Percentiles rank a stretch among this genome's conserved stretches.
Evolutionary conservation across 768 basidiomycete genomes (phyloP).

Genomic region (Cyathus striatus): DNA sequence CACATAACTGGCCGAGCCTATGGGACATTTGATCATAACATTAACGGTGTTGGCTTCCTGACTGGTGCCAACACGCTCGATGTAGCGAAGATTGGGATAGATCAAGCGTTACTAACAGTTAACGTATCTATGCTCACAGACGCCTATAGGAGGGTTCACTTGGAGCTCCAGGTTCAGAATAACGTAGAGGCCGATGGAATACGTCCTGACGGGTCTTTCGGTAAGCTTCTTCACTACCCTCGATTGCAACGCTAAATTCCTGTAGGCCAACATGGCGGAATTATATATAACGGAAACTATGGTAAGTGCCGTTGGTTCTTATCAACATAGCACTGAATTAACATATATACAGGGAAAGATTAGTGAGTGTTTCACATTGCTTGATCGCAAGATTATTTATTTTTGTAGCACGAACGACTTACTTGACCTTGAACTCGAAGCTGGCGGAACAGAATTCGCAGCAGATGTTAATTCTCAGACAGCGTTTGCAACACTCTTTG

Average conservation of each 20-base stretch:
- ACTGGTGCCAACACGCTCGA: no score
- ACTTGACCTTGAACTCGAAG: conserved; percentile 55
- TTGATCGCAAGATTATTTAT: neutral
- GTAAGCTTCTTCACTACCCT: conserved; percentile 13
- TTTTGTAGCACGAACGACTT: conserved; percentile 52
- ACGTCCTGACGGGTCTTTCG: conserved; percentile 44
- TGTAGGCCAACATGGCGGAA: conserved; percentile 51
- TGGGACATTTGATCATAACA: no score
- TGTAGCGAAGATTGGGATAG: conserved; percentile 59
- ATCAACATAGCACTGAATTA: neutral
- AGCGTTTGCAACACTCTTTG: conserved; percentile 52
- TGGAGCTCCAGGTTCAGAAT: conserved; percentile 45
- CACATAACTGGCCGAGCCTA: no score
- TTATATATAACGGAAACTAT: conserved; percentile 74
- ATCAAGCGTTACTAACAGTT: conserved; percentile 34
- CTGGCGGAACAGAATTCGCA: conserved; percentile 53
- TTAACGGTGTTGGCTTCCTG: no score
- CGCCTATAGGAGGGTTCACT: conserved; percentile 46
- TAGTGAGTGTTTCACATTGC: conserved; percentile 22
- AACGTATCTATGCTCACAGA: conserved; percentile 42
- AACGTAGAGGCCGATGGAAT: conserved; percentile 56
- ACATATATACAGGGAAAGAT: conserved; percentile 30
- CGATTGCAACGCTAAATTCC: neutral
- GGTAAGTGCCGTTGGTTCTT: conserved; percentile 23
- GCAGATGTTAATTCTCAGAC: conserved; percentile 34